These are phyloP conservation scores for Vairimorpha necatrix DNA, from an alignment of 371 early-diverging fungal species.

Conservation along the genomic window DNA sequence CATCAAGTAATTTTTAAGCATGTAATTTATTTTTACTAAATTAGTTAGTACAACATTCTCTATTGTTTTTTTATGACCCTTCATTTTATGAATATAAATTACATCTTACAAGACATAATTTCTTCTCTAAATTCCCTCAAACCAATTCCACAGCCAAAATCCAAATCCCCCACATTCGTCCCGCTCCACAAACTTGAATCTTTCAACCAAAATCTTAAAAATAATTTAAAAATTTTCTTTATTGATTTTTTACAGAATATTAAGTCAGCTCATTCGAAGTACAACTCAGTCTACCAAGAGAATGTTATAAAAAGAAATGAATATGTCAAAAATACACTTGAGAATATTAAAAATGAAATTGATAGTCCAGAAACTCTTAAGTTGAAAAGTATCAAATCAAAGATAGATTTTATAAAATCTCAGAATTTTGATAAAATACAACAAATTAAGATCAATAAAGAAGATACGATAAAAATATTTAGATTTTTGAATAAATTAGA, in stretches of 20 bases:
- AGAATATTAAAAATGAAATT: not conserved
- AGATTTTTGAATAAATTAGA: not conserved
- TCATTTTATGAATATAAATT: not conserved
- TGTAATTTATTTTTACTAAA: no score
- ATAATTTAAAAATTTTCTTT: not conserved
- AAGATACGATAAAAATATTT: constrained; percentile 19
- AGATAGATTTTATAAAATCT: constrained; percentile 22
- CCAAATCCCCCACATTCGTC: not conserved
- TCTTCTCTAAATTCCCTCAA: not conserved
- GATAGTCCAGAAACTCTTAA: not conserved
- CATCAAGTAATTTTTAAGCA: no score
- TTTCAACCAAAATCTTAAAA: not conserved
- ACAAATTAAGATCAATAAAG: constrained; percentile 5
- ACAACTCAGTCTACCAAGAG: not conserved
- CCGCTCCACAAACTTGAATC: not conserved
- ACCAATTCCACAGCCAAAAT: not conserved
- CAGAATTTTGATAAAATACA: not conserved
- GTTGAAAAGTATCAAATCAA: constrained; percentile 3
- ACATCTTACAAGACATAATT: not conserved
- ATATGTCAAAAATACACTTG: not conserved
- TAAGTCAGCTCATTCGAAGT: not conserved
- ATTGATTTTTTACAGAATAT: not conserved
- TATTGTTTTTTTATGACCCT: not conserved
- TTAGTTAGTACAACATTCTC: no score
- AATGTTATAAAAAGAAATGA: not conserved